A percentile compares a stretch with the other conserved stretches of the same genome.
Evolutionary conservation across 371 early-diverging fungal genomes (phyloP).

Genomic region (Mucor plumbeus): DNA sequence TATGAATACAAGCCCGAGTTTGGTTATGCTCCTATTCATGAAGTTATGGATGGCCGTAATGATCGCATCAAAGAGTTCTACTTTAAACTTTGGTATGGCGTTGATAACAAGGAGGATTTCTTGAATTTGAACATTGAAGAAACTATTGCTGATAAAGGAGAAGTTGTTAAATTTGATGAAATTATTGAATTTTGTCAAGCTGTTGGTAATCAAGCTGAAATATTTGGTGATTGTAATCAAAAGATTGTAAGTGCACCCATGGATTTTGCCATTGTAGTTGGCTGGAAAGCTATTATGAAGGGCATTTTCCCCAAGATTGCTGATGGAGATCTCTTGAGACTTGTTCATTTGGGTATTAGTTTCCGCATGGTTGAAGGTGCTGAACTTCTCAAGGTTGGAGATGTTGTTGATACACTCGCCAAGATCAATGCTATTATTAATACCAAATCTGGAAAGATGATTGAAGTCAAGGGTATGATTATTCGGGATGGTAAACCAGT

Average conservation of each 20-base stretch:
- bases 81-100: slow-evolving; percentile 85
- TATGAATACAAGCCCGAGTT: slow-evolving; percentile 84
- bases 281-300: slow-evolving; percentile 93
- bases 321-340: slow-evolving; percentile 90
- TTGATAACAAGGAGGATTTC: slow-evolving; percentile 58
- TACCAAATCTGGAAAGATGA: slow-evolving; percentile 89
- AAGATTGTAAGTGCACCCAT: slow-evolving; percentile 81
- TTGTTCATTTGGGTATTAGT: slow-evolving; percentile 94
- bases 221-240: slow-evolving; percentile 74
- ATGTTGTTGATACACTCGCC: slow-evolving; percentile 80
- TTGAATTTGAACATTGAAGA: slow-evolving; percentile 58
- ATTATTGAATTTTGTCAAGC: slow-evolving; percentile 87
- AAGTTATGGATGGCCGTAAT: slow-evolving; percentile 92
- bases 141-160: slow-evolving; percentile 69
- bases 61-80: slow-evolving; percentile 94
- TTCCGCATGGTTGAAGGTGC: slow-evolving; percentile 86
- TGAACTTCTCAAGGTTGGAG: slow-evolving; percentile 83
- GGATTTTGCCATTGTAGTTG: slow-evolving; percentile 95
- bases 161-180: slow-evolving; percentile 64
- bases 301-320: slow-evolving; percentile 94
- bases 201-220: slow-evolving; percentile 90
- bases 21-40: slow-evolving; percentile 88
- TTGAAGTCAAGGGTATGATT: slow-evolving; percentile 85
- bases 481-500: slow-evolving; percentile 67
- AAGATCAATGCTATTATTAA: slow-evolving; percentile 80